Conservation (phyloP, 768 basidiomycete species). For the Ramaria sp. region DNA sequence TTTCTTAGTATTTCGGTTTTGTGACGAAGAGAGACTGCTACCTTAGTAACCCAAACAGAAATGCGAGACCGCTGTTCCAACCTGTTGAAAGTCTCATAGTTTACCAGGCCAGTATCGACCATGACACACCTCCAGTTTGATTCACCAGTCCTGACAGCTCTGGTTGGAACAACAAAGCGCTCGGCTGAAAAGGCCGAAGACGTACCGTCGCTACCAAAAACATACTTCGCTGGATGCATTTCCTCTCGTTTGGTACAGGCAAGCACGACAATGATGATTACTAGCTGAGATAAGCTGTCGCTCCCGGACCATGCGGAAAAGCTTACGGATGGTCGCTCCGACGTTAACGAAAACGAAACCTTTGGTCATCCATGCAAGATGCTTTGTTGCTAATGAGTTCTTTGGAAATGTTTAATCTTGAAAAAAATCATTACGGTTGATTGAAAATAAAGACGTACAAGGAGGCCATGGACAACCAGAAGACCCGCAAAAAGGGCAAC, state of each 20-base stretch:
- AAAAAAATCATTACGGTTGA: neutral
- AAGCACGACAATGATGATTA: slow-evolving; percentile 78
- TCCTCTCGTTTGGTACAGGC: slow-evolving; percentile 61
- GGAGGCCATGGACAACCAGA: slow-evolving; percentile 64
- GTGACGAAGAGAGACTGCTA: neutral
- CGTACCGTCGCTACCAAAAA: slow-evolving; percentile 50
- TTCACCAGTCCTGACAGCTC: slow-evolving; percentile 48
- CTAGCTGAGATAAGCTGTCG: slow-evolving; percentile 21
- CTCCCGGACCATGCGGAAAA: neutral
- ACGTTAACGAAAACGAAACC: slow-evolving; percentile 84
- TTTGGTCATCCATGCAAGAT: slow-evolving; percentile 63
- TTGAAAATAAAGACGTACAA: slow-evolving; percentile 29
- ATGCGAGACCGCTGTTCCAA: slow-evolving; percentile 69
- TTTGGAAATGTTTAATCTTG: neutral
- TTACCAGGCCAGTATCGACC: neutral
- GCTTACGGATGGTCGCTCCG: slow-evolving; percentile 58
- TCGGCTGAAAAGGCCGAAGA: neutral
- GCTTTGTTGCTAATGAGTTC: slow-evolving; percentile 68
- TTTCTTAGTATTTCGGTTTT: neutral
- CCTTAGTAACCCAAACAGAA: slow-evolving; percentile 70
- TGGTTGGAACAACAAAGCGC: too few relatives aligned
- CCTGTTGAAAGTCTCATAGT: slow-evolving; percentile 15
- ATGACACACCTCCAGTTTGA: slow-evolving; percentile 46
- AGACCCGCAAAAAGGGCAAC: slow-evolving; percentile 73
- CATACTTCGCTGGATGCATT: slow-evolving; percentile 73